Percentiles rank a stretch among this genome's conserved stretches.
Evolutionary conservation across 257 asterid genomes (phyloP).

Genomic region (Euphrasia confusa): DNA sequence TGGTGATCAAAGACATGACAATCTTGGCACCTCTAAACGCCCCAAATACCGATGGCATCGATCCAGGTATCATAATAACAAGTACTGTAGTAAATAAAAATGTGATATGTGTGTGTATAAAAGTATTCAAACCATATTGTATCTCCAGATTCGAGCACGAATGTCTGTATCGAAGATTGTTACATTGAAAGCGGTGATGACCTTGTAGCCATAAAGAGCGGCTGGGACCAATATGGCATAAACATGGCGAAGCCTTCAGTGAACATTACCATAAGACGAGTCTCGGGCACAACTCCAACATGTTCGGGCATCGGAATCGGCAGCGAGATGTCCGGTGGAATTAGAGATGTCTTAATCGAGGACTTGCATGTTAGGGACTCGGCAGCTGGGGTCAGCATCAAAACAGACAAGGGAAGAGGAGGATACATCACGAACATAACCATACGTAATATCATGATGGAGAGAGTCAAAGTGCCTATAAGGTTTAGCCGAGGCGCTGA

Average conservation of each 20-base stretch:
- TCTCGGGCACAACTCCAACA: constrained; percentile 95
- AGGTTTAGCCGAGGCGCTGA: constrained; percentile 88
- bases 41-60: constrained; percentile 96
- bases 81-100: too few relatives aligned
- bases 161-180: constrained; percentile 87
- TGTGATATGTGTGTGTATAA: not conserved
- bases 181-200: constrained; percentile 96
- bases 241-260: constrained; percentile 62
- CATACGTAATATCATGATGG: constrained; percentile 60
- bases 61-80: constrained; percentile 54
- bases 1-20: constrained; percentile 77
- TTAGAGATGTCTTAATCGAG: constrained; percentile 58
- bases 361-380: constrained; percentile 70
- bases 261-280: constrained; percentile 68
- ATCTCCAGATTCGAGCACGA: constrained; percentile 70
- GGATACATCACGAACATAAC: constrained; percentile 70
- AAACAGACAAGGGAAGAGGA: constrained; percentile 87
- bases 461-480: constrained; percentile 74
- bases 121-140: not conserved
- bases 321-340: constrained; percentile 97
- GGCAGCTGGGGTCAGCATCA: constrained; percentile 80
- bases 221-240: constrained; percentile 95
- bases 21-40: constrained; percentile 94
- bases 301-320: constrained; percentile 95
- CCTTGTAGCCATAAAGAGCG: constrained; percentile 84